Conservation (phyloP, 2,329 filamentous ascomycete species). For the Sclerotinia sclerotiorum region DNA sequence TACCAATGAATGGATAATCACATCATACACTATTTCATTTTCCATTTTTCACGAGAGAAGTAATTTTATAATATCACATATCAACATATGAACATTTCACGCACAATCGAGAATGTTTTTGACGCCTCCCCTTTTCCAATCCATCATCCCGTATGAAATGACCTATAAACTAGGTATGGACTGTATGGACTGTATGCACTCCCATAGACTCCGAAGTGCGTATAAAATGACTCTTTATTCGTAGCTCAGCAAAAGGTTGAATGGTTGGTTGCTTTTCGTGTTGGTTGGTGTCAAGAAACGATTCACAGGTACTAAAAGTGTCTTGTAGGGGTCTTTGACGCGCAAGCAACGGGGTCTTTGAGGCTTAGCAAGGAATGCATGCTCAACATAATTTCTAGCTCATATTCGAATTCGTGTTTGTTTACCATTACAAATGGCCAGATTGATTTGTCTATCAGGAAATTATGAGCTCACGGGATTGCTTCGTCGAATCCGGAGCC, state of each 20-base stretch:
- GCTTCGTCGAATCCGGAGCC: not conserved
- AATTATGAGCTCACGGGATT: not conserved
- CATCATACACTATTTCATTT: too few species aligned
- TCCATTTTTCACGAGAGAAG: too few species aligned
- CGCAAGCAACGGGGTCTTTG: conserved; percentile 23
- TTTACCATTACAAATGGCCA: not conserved
- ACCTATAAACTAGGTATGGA: not conserved
- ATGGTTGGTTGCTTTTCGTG: not conserved
- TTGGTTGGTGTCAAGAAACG: not conserved
- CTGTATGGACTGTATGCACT: not conserved
- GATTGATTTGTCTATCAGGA: not conserved
- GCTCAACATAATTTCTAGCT: not conserved
- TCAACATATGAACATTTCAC: not conserved
- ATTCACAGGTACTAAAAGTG: not conserved
- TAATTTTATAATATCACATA: not conserved
- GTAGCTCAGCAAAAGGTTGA: not conserved
- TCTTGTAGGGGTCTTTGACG: conserved; percentile 18
- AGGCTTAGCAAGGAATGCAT: conserved; percentile 20
- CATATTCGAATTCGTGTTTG: not conserved
- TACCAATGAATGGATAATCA: too few species aligned
- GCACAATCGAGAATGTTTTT: not conserved
- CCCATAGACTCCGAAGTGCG: not conserved
- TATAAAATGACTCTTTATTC: not conserved
- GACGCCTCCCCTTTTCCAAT: not conserved
- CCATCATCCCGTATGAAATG: not conserved